A percentile compares a stretch with the other conserved stretches of the same genome.
Evolutionary conservation across 108 stramenopile genomes (phyloP).

Genomic region (Cyclotella distinguenda): DNA sequence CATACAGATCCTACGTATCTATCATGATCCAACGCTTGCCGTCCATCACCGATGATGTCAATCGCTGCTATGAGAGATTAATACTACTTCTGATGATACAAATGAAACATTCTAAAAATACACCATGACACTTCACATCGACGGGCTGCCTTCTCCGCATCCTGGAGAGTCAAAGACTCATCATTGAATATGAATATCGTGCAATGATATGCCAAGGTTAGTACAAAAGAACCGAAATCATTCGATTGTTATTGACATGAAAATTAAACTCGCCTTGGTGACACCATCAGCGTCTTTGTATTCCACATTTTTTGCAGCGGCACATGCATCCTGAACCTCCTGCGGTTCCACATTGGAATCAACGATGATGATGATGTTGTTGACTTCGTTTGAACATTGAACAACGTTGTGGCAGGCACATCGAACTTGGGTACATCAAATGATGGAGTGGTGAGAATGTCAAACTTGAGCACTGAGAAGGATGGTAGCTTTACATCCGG

Average conservation of each 20-base stretch:
- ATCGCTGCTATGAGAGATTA: too few species aligned
- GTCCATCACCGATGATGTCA: too few species aligned
- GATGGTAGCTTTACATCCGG: conserved; percentile 19
- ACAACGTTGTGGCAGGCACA: conserved; percentile 40
- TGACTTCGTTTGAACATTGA: conserved; percentile 42
- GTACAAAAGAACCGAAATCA: neutral
- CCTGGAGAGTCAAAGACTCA: conserved; percentile 1
- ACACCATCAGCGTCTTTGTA: conserved; percentile 65
- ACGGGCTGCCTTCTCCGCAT: conserved; percentile 56
- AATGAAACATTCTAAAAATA: too few species aligned
- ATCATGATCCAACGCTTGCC: too few species aligned
- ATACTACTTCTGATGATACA: too few species aligned
- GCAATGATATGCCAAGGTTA: neutral
- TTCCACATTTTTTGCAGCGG: conserved; percentile 49
- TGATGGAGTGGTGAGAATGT: conserved; percentile 30
- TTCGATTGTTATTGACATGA: too few species aligned
- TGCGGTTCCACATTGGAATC: conserved; percentile 54
- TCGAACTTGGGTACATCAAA: conserved; percentile 54
- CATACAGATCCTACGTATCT: too few species aligned
- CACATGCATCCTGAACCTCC: conserved; percentile 74
- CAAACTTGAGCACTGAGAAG: conserved; percentile 46
- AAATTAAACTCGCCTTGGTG: conserved; percentile 52
- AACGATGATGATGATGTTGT: conserved; percentile 18
- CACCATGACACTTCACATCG: too few species aligned
- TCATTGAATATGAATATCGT: conserved; percentile 20